These are phyloP conservation scores for Spergularia azorica DNA, from an alignment of 179 eudicot species.

Conservation along the genomic window DNA sequence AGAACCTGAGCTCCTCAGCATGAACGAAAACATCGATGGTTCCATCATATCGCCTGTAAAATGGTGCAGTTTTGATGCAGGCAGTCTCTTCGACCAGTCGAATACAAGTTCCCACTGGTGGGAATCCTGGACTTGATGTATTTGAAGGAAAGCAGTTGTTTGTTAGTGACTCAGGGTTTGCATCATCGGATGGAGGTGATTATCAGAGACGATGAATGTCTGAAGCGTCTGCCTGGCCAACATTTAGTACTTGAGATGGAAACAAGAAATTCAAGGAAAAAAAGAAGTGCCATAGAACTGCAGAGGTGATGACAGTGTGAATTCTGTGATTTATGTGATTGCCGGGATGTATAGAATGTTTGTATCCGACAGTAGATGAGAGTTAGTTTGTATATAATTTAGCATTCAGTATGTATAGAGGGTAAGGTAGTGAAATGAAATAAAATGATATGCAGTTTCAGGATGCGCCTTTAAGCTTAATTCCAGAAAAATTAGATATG, in stretches of 20 bases:
- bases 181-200: neutral
- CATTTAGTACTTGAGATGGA: too few species aligned
- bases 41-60: conserved; percentile 32
- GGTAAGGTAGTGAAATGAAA: conserved; percentile 24
- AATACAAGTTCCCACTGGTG: conserved; percentile 56
- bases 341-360: conserved; percentile 21
- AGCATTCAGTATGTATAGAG: conserved; percentile 28
- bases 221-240: too few species aligned
- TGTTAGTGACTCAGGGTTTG: neutral
- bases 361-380: conserved; percentile 16
- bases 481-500: neutral
- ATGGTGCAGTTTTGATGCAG: conserved; percentile 52
- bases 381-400: conserved; percentile 15
- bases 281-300: conserved; percentile 6
- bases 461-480: neutral
- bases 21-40: conserved; percentile 30
- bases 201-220: neutral
- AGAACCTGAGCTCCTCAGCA: conserved; percentile 34
- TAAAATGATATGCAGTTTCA: neutral
- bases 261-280: too few species aligned
- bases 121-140: conserved; percentile 51
- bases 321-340: conserved; percentile 26
- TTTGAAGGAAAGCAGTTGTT: neutral
- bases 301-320: conserved; percentile 6
- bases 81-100: conserved; percentile 41